Percentiles rank a stretch among this genome's conserved stretches.
phyloP scores from a whole-genome alignment of 306 rosid genomes.

The Urtica urens region DNA sequence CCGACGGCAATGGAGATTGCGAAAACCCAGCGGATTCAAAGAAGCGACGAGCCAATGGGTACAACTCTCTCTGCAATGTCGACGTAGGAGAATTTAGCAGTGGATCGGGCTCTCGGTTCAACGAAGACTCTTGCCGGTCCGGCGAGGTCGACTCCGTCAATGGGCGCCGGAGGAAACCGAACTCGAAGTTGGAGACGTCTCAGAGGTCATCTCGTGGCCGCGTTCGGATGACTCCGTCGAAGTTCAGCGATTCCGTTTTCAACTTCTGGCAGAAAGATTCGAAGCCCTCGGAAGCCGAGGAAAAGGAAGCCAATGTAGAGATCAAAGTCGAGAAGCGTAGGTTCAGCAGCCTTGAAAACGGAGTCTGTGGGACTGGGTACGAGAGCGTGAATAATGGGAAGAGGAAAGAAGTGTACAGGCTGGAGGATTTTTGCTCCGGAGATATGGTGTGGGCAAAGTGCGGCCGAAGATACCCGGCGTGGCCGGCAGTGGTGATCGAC shows the following conservation, averaged over 20 bases:
- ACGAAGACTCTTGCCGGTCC: slow-evolving; percentile 41
- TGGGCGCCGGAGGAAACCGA: slow-evolving; percentile 16
- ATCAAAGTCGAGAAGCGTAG: slow-evolving; percentile 16
- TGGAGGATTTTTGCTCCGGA: slow-evolving; percentile 77
- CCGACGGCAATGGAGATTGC: slow-evolving; percentile 26
- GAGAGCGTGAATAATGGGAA: slow-evolving; percentile 29
- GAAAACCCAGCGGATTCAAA: slow-evolving; percentile 31
- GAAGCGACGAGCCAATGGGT: slow-evolving; percentile 41
- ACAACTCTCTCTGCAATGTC: slow-evolving; percentile 22
- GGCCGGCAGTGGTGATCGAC: slow-evolving; percentile 96
- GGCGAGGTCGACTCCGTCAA: slow-evolving; percentile 43
- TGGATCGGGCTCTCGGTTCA: slow-evolving; percentile 48
- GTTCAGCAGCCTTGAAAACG: slow-evolving; percentile 16
- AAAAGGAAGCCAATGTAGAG: slow-evolving; percentile 20
- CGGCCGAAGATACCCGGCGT: slow-evolving; percentile 85
- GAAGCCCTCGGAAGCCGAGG: slow-evolving; percentile 25
- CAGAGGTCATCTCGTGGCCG: slow-evolving; percentile 70
- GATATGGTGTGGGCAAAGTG: slow-evolving; percentile 95
- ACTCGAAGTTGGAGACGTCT: slow-evolving; percentile 9
- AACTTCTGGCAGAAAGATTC: slow-evolving; percentile 32
- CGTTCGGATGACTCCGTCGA: slow-evolving; percentile 49
- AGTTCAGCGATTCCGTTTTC: slow-evolving; percentile 55
- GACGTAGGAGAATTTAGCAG: slow-evolving; percentile 48
- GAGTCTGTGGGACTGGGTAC: slow-evolving; percentile 27
- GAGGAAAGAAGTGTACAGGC: slow-evolving; percentile 53